Evolutionary conservation across 495 filamentous ascomycete genomes (phyloP).

Genomic region (Podospora sp.): DNA sequence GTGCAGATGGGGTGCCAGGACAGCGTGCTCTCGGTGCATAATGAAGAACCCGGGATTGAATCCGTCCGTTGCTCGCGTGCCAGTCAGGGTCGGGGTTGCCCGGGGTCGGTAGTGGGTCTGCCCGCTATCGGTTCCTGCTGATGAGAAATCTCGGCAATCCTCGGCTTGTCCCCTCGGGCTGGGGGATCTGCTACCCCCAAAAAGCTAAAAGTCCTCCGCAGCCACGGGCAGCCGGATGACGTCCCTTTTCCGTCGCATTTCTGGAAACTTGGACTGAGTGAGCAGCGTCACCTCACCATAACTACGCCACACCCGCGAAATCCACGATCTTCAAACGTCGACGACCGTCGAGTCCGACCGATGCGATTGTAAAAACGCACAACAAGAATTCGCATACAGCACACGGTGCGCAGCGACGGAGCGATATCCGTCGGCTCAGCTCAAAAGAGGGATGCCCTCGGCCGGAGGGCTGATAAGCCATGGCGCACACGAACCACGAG

Average conservation of each 20-base stretch:
- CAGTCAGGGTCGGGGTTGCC: not conserved
- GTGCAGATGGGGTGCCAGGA: not conserved
- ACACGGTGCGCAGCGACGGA: conserved; percentile 17
- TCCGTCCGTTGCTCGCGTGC: not conserved
- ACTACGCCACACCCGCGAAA: not conserved
- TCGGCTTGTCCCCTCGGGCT: conserved; percentile 36
- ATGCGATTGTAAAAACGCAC: conserved; percentile 19
- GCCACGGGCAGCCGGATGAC: conserved; percentile 29
- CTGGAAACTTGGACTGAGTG: conserved; percentile 13
- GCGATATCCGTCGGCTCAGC: conserved; percentile 20
- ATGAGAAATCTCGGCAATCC: conserved; percentile 38
- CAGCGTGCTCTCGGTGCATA: conserved; percentile 1
- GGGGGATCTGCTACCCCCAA: conserved; percentile 2
- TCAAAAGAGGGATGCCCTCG: conserved; percentile 51
- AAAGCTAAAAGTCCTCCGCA: conserved; percentile 8
- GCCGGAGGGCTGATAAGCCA: conserved; percentile 45
- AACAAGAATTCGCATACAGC: conserved; percentile 1
- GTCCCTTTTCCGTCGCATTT: conserved; percentile 26
- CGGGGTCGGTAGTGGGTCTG: not conserved
- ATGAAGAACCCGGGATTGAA: conserved; percentile 9
- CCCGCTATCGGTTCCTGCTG: conserved; percentile 6
- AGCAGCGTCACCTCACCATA: not conserved
- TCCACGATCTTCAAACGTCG: not conserved
- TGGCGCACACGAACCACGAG: conserved; percentile 44
- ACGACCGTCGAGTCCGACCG: not conserved